phyloP scores from a whole-genome alignment of 371 early-diverging fungal species.

The Haplosporangium sp. region DNA sequence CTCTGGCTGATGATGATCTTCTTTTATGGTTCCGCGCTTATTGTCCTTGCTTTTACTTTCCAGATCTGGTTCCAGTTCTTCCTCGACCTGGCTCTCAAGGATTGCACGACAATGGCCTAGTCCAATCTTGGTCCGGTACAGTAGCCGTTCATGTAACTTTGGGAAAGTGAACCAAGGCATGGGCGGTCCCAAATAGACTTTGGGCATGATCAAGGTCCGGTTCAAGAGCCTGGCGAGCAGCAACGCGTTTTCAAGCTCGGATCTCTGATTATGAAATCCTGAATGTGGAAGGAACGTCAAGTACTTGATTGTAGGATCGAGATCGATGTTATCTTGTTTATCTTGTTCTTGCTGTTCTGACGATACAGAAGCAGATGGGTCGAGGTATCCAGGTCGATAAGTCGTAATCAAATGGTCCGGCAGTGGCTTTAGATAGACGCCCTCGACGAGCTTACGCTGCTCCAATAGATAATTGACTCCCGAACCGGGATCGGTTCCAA shows the following conservation, averaged over 20 bases:
- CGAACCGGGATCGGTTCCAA: not conserved
- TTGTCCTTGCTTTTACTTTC: not conserved
- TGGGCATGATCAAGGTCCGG: constrained; percentile 67
- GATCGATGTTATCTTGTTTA: constrained; percentile 9
- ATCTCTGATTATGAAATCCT: constrained; percentile 69
- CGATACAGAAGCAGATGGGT: not conserved
- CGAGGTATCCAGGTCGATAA: constrained; percentile 32
- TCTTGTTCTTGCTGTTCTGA: not conserved
- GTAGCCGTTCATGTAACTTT: constrained; percentile 58
- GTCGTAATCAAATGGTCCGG: constrained; percentile 38
- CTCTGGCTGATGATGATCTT: not conserved
- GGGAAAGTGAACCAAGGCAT: constrained; percentile 62
- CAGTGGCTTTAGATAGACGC: constrained; percentile 19
- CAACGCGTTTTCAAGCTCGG: constrained; percentile 69
- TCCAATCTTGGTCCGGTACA: constrained; percentile 68
- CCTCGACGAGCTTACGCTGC: constrained; percentile 27
- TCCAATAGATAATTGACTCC: constrained; percentile 22
- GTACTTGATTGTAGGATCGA: constrained; percentile 48
- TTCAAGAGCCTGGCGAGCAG: constrained; percentile 64
- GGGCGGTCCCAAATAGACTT: constrained; percentile 67
- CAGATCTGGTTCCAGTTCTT: not conserved
- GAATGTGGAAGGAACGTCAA: constrained; percentile 66
- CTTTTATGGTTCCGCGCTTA: too few species aligned
- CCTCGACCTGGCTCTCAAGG: constrained; percentile 25
- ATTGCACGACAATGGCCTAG: constrained; percentile 63